Conservation (phyloP, 345 rosid species). For the Lenwebbia sp. region DNA sequence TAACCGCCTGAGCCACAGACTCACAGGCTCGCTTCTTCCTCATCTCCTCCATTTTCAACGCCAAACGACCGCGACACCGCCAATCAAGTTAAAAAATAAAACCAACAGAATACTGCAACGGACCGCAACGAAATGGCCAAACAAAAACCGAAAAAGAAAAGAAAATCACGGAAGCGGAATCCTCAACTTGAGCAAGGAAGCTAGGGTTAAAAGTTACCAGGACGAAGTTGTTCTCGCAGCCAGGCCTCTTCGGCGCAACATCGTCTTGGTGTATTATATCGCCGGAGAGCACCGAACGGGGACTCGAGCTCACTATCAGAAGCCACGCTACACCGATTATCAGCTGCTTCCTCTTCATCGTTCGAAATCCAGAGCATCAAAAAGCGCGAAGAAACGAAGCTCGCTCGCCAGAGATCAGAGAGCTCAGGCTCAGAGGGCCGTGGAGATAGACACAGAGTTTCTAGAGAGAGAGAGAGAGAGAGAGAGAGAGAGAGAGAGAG, state of each 20-base stretch:
- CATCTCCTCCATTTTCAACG: not conserved
- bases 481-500: not conserved
- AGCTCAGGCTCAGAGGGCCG: not conserved
- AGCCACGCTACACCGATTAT: not conserved
- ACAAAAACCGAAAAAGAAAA: not conserved
- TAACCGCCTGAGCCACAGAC: not conserved
- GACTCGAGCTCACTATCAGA: conserved; percentile 16
- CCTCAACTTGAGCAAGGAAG: not conserved
- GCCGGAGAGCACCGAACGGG: conserved; percentile 33
- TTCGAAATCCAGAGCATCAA: not conserved
- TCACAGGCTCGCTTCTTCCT: not conserved
- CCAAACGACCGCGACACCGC: not conserved
- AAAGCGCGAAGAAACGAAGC: not conserved
- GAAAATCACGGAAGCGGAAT: not conserved
- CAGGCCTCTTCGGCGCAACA: conserved; percentile 65
- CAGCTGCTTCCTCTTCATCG: not conserved
- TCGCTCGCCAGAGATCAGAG: not conserved
- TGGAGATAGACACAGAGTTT: not conserved
- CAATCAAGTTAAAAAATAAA: not conserved
- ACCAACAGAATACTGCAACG: not conserved
- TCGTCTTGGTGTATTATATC: conserved; percentile 92
- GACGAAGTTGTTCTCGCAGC: conserved; percentile 87
- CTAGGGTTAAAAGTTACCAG: conserved; percentile 29
- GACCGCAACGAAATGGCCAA: not conserved
- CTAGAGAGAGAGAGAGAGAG: not conserved